A percentile compares a stretch with the other conserved stretches of the same genome.
Conservation (phyloP, 805 yeast genomes). For the Wickerhamiella vanderwaltii region DNA sequence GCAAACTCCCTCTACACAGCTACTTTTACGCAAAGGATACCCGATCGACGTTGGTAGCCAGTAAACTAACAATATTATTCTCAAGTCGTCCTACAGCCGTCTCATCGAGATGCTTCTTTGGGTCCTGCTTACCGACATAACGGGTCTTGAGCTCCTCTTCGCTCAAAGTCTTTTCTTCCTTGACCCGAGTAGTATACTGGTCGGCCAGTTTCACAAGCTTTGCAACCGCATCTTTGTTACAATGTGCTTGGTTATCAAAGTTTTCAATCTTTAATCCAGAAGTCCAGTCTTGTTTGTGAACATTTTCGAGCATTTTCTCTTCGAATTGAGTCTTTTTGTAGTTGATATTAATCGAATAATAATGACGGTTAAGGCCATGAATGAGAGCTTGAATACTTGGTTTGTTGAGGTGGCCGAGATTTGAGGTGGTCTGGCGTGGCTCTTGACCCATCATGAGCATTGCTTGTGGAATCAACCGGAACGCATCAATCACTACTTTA, state of each 20-base stretch:
- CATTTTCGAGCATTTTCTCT: slow-evolving; percentile 82
- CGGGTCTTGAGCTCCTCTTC: slow-evolving; percentile 88
- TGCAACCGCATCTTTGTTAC: slow-evolving; percentile 59
- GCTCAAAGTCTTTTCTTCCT: slow-evolving; percentile 78
- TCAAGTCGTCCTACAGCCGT: slow-evolving; percentile 79
- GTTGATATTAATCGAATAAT: slow-evolving; percentile 89
- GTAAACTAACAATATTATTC: slow-evolving; percentile 74
- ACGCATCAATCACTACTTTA: slow-evolving; percentile 97
- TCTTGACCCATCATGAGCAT: slow-evolving; percentile 91
- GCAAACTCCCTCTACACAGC: not conserved
- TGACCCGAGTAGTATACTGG: slow-evolving; percentile 76
- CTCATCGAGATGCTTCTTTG: slow-evolving; percentile 89
- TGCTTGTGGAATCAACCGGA: slow-evolving; percentile 79
- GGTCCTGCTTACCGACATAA: slow-evolving; percentile 97
- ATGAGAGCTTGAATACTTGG: slow-evolving; percentile 94
- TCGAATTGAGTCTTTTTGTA: slow-evolving; percentile 87
- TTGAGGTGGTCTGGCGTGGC: slow-evolving; percentile 94
- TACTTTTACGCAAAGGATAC: slow-evolving; percentile 77
- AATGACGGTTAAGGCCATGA: slow-evolving; percentile 93
- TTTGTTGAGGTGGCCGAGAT: slow-evolving; percentile 87
- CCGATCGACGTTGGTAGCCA: slow-evolving; percentile 82
- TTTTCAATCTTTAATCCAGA: slow-evolving; percentile 72
- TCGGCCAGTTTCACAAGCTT: slow-evolving; percentile 82
- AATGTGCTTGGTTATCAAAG: slow-evolving; percentile 63
- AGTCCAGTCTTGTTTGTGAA: slow-evolving; percentile 95